A percentile compares a stretch with the other conserved stretches of the same genome.
Evolutionary conservation across 177 flowering plant genomes (phyloP).

Genomic region (Vitis hybrid): DNA sequence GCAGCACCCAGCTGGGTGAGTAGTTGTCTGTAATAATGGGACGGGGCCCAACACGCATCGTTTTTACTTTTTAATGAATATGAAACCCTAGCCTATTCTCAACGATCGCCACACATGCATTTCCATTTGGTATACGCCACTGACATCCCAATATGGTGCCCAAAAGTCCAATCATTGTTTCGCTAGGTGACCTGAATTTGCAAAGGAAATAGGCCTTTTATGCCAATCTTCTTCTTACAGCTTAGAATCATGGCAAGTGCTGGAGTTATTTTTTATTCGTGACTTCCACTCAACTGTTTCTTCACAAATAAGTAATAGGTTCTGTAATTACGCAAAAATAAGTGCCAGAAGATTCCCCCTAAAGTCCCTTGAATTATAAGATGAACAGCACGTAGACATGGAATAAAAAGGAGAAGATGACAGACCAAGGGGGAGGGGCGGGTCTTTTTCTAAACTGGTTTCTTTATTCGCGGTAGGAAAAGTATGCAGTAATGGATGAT

Average conservation of each 20-base stretch:
- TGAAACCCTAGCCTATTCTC: too few relatives aligned
- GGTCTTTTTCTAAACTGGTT: conserved; percentile 5
- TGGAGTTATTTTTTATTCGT: not conserved
- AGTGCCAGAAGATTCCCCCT: not conserved
- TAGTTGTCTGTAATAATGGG: conserved; percentile 8
- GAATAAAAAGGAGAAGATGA: not conserved
- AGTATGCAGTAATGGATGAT: conserved; percentile 2
- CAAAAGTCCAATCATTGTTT: too few relatives aligned
- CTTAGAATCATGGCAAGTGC: too few relatives aligned
- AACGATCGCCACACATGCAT: too few relatives aligned
- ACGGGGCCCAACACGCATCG: not conserved
- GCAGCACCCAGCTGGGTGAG: conserved; percentile 2
- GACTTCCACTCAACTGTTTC: not conserved
- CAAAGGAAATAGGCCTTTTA: too few relatives aligned
- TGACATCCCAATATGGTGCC: too few relatives aligned
- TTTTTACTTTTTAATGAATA: too few relatives aligned
- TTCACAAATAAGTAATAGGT: not conserved
- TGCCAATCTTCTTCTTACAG: too few relatives aligned
- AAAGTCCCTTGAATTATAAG: too few relatives aligned
- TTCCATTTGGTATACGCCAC: too few relatives aligned
- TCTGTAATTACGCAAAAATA: not conserved
- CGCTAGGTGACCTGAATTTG: too few relatives aligned
- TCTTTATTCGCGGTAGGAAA: not conserved
- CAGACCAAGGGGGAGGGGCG: not conserved
- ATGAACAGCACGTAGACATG: too few relatives aligned